Evolutionary conservation across 2,329 filamentous ascomycete genomes (phyloP), one percentile per base, ranked within the genome.

Genomic region (Aspergillus ochraceus): DNA sequence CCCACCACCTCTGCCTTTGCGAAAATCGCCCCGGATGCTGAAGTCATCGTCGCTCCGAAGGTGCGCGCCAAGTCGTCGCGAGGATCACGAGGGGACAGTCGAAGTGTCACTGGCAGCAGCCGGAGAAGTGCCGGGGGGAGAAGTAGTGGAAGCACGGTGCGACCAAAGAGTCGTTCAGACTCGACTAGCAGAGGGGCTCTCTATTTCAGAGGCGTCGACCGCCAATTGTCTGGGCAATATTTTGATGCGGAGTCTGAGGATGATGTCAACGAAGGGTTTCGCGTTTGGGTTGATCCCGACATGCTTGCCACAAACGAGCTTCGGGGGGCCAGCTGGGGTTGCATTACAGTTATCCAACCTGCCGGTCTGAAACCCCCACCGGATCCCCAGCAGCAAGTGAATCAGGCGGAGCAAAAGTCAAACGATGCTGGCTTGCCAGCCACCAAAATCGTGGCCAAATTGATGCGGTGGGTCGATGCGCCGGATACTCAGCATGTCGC

Each of bases 21-120:
- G 26, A 98, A 97, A 76, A 91, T 99, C 54, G 90, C 91, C 0
- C 90, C 93, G 0, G 92, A 98, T 72, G 94, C 94, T 22, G 95
- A 99, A 77, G 93, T 99, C 53, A 96, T 98, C 65, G 95, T 99
- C 61, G 95, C 95, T 3, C 95, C 95, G 0, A 99, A 99, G 79
- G 90, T 89, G 26, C 86, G 94, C 57, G 83, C 90, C 47, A 92
- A 91, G 73, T 79, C 83, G 36, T 81, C 86, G 3, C 85, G 88
- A 58, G 83, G 79, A 60, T 77, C 79, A 30, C 85, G 81, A n/a
- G 86, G 87, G 42, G 92, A 96, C 66, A 92, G 85, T 70, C 84
- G 89, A 60, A 97, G 93, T 71, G 89, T 93, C 9, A 84, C 88
- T 0, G 92, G 90, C 68, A 89, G 89, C 2, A 91, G 91, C 49